phyloP scores from a whole-genome alignment of 2,329 filamentous ascomycete species.

The Exophiala sp. region DNA sequence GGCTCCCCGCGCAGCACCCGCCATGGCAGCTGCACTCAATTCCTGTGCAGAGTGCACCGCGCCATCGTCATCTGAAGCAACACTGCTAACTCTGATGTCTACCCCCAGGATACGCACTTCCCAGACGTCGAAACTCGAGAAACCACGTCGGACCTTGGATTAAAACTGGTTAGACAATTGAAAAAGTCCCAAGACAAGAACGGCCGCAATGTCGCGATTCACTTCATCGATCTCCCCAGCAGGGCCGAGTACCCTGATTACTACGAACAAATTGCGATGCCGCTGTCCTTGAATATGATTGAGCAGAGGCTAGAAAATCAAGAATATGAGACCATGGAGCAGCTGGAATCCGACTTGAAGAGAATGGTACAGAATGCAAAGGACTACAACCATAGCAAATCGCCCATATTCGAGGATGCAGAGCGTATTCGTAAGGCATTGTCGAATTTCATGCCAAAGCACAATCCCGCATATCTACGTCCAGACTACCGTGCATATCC shows the following conservation, averaged over 20 bases:
- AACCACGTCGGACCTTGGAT: constrained; percentile 64
- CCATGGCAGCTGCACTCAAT: background rate
- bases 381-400: constrained; percentile 69
- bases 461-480: constrained; percentile 74
- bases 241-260: constrained; percentile 56
- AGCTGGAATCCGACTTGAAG: constrained; percentile 79
- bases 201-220: constrained; percentile 66
- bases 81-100: constrained; percentile 5
- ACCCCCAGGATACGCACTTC: constrained; percentile 27
- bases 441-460: constrained; percentile 79
- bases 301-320: constrained; percentile 65
- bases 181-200: constrained; percentile 74
- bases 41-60: constrained; percentile 3
- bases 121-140: constrained; percentile 53
- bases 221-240: constrained; percentile 67
- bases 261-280: constrained; percentile 69
- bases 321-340: constrained; percentile 64
- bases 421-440: constrained; percentile 80
- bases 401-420: constrained; percentile 71
- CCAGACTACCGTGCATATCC: constrained; percentile 64
- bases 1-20: constrained; percentile 3
- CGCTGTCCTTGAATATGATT: constrained; percentile 70
- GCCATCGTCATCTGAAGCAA: background rate
- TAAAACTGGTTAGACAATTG: constrained; percentile 68
- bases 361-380: constrained; percentile 84